These are phyloP conservation scores for Furcasterigmium sp. DNA, from an alignment of 2,329 filamentous ascomycete species.

Conservation along the genomic window DNA sequence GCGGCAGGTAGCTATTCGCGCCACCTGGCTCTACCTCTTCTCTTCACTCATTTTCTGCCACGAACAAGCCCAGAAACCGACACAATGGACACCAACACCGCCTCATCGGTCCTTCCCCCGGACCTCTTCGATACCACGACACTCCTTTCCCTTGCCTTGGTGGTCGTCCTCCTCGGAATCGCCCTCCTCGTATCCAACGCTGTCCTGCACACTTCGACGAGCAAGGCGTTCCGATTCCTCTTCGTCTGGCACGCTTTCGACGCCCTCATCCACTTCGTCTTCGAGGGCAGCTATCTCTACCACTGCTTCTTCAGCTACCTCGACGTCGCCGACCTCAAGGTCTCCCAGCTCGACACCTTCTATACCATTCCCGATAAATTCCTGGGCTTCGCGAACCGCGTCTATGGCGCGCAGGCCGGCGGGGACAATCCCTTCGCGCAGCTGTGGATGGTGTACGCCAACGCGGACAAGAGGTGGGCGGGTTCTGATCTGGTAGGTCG, in stretches of 20 bases:
- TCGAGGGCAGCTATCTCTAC: conserved; percentile 89
- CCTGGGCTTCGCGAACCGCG: conserved; percentile 39
- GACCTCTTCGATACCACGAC: conserved; percentile 58
- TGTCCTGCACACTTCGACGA: conserved; percentile 42
- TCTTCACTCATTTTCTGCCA: neutral
- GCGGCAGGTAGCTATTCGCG: no score
- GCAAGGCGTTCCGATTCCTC: conserved; percentile 62
- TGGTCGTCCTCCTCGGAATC: conserved; percentile 43
- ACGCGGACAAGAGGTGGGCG: conserved; percentile 59
- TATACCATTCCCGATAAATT: conserved; percentile 49
- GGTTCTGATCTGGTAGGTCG: conserved; percentile 50
- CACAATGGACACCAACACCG: neutral
- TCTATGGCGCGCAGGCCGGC: conserved; percentile 54
- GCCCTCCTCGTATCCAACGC: conserved; percentile 44
- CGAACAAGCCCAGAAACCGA: neutral
- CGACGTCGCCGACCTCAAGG: conserved; percentile 25
- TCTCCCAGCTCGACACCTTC: conserved; percentile 24
- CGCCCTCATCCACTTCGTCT: conserved; percentile 82
- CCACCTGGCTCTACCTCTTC: neutral
- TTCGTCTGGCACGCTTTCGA: conserved; percentile 97
- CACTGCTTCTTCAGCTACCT: conserved; percentile 77
- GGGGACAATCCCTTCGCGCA: conserved; percentile 49
- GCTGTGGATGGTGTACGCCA: conserved; percentile 66
- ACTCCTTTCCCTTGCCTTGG: conserved; percentile 51
- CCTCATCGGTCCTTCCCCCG: conserved; percentile 32